Evolutionary conservation across 306 rosid species (phyloP).

Genomic region (Acacia acuminata): DNA sequence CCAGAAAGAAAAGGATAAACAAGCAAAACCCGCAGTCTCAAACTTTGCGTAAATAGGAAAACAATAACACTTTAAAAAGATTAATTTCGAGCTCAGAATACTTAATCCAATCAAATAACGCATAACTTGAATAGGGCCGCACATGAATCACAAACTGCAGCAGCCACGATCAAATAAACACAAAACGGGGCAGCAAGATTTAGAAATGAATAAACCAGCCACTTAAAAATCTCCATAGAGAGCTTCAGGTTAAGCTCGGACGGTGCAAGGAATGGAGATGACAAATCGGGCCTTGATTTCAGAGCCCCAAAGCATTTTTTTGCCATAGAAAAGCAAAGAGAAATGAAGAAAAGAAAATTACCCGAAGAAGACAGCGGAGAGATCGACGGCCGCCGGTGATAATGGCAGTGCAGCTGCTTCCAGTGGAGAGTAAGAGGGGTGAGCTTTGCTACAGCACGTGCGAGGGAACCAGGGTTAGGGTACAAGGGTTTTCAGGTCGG

Average conservation of each 20-base stretch:
- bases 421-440: not conserved
- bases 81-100: not conserved
- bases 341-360: not conserved
- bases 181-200: not conserved
- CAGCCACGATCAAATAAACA: not conserved
- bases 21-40: not conserved
- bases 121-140: not conserved
- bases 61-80: not conserved
- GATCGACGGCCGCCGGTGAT: not conserved
- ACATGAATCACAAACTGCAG: not conserved
- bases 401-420: not conserved
- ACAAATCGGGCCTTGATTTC: not conserved
- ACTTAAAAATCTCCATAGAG: not conserved
- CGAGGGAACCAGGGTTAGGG: not conserved
- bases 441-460: not conserved
- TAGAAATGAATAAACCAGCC: not conserved
- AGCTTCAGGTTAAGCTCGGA: not conserved
- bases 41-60: not conserved
- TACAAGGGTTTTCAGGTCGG: not conserved
- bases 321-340: not conserved
- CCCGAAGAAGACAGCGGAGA: not conserved
- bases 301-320: not conserved
- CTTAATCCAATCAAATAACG: not conserved
- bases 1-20: not conserved
- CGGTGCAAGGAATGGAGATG: not conserved